Evolutionary conservation across 768 basidiomycete species (phyloP).

Genomic region (Podaxis sp.): DNA sequence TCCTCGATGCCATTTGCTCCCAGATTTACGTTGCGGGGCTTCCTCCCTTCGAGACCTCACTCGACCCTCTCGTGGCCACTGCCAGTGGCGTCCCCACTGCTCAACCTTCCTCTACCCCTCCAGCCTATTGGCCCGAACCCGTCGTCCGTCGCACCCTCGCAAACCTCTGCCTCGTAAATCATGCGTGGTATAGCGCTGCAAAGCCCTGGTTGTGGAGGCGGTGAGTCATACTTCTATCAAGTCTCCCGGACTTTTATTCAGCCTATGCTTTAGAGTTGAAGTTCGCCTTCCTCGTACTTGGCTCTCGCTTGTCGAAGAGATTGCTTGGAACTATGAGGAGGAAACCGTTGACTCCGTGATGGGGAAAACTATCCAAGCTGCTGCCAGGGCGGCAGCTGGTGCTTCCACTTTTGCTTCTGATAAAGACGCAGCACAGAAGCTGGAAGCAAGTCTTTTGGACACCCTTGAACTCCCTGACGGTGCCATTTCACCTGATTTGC

Average conservation of each 20-base stretch:
- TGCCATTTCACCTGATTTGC: conserved; percentile 70
- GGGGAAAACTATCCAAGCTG: conserved; percentile 66
- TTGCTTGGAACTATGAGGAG: conserved; percentile 71
- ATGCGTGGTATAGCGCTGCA: conserved; percentile 78
- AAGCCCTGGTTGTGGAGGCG: conserved; percentile 87
- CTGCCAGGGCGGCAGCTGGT: conserved; percentile 60
- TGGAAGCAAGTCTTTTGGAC: conserved; percentile 63
- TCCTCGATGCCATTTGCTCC: conserved; percentile 72
- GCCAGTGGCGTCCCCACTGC: conserved; percentile 55
- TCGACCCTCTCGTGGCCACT: conserved; percentile 65
- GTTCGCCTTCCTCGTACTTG: conserved; percentile 83
- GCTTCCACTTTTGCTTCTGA: conserved; percentile 37
- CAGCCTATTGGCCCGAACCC: conserved; percentile 68
- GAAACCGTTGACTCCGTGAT: conserved; percentile 65
- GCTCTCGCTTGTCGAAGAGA: conserved; percentile 78
- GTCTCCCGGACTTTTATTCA: conserved; percentile 6
- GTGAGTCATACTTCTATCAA: conserved; percentile 27
- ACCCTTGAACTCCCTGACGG: conserved; percentile 63
- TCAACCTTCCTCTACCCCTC: conserved; percentile 73
- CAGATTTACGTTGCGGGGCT: conserved; percentile 67
- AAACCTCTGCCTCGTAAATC: conserved; percentile 75
- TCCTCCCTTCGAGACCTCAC: conserved; percentile 53
- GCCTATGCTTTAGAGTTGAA: conserved; percentile 47
- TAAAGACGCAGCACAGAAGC: conserved; percentile 44
- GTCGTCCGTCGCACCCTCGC: conserved; percentile 64